Conservation (phyloP, 768 basidiomycete genomes). For the Suillus luteus region DNA sequence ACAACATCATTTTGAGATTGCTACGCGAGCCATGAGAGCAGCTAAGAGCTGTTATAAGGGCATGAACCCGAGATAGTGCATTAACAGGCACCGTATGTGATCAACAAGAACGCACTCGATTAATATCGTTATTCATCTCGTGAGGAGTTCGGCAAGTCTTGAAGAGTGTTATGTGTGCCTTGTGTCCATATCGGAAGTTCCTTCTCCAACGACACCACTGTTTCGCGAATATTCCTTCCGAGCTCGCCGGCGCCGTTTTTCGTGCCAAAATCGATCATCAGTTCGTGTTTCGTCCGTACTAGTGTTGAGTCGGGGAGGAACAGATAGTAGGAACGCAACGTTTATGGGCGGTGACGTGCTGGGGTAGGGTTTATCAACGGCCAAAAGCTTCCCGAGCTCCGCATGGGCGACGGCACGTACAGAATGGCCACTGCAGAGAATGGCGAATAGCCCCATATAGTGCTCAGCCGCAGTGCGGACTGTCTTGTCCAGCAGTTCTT, state of each 20-base stretch:
- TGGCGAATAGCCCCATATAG: constrained; percentile 49
- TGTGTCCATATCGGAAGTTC: constrained; percentile 75
- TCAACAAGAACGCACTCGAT: background rate
- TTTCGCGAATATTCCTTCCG: constrained; percentile 61
- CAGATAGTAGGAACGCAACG: constrained; percentile 63
- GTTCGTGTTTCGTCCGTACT: constrained; percentile 57
- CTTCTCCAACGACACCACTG: constrained; percentile 62
- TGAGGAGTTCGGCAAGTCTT: constrained; percentile 36
- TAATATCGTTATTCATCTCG: background rate
- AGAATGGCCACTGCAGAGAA: constrained; percentile 72
- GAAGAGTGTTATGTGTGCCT: constrained; percentile 57
- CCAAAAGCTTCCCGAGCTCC: constrained; percentile 80
- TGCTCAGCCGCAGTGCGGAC: constrained; percentile 59
- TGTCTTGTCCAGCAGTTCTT: constrained; percentile 61
- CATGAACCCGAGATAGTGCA: background rate
- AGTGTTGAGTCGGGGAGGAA: constrained; percentile 63
- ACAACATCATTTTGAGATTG: too few species aligned
- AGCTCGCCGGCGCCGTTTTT: constrained; percentile 71
- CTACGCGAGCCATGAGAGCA: background rate
- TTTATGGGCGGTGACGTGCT: constrained; percentile 21
- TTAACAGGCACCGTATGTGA: background rate
- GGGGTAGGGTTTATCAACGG: constrained; percentile 71
- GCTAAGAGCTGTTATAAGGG: background rate
- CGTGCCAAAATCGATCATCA: constrained; percentile 72
- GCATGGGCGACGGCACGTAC: constrained; percentile 72